Evolutionary conservation across 1,284 basidiomycete genomes (phyloP), one percentile per base, ranked within the genome.

Genomic region (Lignosus rhinocerotis): DNA sequence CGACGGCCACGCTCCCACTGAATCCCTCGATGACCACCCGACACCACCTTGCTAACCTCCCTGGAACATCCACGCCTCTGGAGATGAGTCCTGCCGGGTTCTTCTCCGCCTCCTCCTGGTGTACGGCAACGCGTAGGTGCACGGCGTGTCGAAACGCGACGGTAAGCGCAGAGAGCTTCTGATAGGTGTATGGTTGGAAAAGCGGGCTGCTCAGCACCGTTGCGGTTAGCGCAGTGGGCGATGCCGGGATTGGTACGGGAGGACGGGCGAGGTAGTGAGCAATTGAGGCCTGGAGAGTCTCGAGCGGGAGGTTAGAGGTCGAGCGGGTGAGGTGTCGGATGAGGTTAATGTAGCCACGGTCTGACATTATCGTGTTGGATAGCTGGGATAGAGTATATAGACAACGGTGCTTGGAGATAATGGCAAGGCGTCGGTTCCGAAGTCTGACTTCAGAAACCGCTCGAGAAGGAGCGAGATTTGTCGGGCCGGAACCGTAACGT

Each of bases 221-320:
- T n/a, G 85, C 88, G 0, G 85, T 79, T 16, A 92, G 78, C 0
- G 86, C 81, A 0, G 87, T 88, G 3, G 88, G 84, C 0, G 80
- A 74, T 5, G 80, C 83, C 16, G 75, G 67, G 33, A 80, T 74
- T 2, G 62, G 62, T 3, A 43, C 9, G 6, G 62, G 58, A 2
- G 62, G 57, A 17, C 76, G 75, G 0, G 85, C 78, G 43, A 92
- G 80, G 62, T 88, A 85, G 61, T 89, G 82, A 2, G 85, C 77
- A 51, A 91, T 73, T 33, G 87, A 81, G 6, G 78, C 78, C 65
- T 86, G 83, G 31, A 90, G 74, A 0, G 83, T 81, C 32, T 74
- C 65, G 16, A 83, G 71, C 14, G 84, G 75, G 8, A 86, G 73
- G 8, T 75, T 68, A 4, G 79, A 73, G n/a, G 74, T 70, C 5